Conservation (phyloP, 805 yeast genomes). For the Yarrowia osloensis region DNA sequence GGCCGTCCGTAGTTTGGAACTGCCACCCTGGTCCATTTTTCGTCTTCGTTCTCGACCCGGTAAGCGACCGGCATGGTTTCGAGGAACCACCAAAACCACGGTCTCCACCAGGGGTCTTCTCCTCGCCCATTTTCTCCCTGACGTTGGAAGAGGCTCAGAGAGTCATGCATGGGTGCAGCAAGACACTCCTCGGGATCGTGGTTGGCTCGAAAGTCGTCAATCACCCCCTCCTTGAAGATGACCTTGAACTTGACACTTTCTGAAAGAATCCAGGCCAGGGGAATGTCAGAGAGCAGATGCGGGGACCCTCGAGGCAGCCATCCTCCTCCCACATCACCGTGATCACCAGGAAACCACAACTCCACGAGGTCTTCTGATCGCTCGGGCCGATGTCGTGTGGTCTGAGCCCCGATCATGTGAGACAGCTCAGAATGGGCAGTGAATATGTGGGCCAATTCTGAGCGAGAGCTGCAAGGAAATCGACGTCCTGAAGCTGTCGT, state of each 20-base stretch:
- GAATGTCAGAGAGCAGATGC: constrained; percentile 10
- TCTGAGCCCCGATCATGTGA: neutral
- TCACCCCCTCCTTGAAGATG: constrained; percentile 9
- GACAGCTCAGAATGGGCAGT: neutral
- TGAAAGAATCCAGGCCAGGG: constrained; percentile 16
- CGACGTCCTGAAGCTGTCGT: neutral
- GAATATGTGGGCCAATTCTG: neutral
- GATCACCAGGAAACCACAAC: constrained; percentile 67
- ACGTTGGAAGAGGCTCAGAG: neutral
- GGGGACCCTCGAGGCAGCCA: neutral
- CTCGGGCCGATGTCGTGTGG: neutral
- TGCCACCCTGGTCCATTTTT: constrained; percentile 1
- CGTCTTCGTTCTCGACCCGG: constrained; percentile 20
- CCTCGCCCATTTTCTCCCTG: constrained; percentile 3
- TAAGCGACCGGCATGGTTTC: constrained; percentile 11
- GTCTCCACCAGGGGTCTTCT: constrained; percentile 26
- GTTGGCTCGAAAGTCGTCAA: neutral
- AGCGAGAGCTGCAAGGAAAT: neutral
- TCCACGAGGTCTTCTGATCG: constrained; percentile 47
- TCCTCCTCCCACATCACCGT: constrained; percentile 69
- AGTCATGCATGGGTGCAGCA: neutral
- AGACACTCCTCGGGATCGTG: constrained; percentile 24
- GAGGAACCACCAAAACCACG: constrained; percentile 25
- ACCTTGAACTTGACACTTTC: constrained; percentile 18
- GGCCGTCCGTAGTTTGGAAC: constrained; percentile 8